Percentiles rank a stretch among this genome's conserved stretches.
Conservation (phyloP, 2,329 filamentous ascomycete species). For the Allantophomopsis lycopodina region DNA sequence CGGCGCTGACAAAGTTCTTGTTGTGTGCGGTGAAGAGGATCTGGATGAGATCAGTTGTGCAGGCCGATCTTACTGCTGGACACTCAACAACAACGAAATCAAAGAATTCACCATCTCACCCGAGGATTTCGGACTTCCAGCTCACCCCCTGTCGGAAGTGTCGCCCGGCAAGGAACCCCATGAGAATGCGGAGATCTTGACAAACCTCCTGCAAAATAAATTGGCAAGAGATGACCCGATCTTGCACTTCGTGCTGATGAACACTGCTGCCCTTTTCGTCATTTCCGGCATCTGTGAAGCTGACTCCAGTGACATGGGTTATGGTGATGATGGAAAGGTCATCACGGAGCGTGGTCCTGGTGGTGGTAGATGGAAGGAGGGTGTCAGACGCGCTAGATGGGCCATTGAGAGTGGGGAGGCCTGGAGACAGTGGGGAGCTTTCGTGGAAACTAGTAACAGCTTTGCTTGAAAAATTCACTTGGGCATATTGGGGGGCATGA, state of each 20-base stretch:
- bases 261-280: slow-evolving; percentile 80
- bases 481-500: no score
- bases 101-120: slow-evolving; percentile 70
- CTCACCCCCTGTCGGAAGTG: slow-evolving; percentile 64
- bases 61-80: slow-evolving; percentile 81
- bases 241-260: slow-evolving; percentile 86
- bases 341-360: slow-evolving; percentile 73
- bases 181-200: slow-evolving; percentile 78
- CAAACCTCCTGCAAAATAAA: slow-evolving; percentile 61
- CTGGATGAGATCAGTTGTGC: slow-evolving; percentile 93
- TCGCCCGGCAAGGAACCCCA: slow-evolving; percentile 73
- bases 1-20: slow-evolving; percentile 69
- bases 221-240: slow-evolving; percentile 68
- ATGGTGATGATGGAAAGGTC: slow-evolving; percentile 68
- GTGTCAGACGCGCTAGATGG: slow-evolving; percentile 75
- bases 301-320: slow-evolving; percentile 66
- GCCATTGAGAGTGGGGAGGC: slow-evolving; percentile 77
- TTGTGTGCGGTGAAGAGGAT: slow-evolving; percentile 89
- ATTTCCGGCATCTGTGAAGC: slow-evolving; percentile 77
- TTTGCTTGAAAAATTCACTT: no score
- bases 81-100: slow-evolving; percentile 45
- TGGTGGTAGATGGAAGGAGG: slow-evolving; percentile 88
- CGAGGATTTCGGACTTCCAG: slow-evolving; percentile 71
- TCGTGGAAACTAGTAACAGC: slow-evolving; percentile 56
- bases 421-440: slow-evolving; percentile 68